Evolutionary conservation across 768 basidiomycete genomes (phyloP).

Genomic region (Tulasnella calospora): DNA sequence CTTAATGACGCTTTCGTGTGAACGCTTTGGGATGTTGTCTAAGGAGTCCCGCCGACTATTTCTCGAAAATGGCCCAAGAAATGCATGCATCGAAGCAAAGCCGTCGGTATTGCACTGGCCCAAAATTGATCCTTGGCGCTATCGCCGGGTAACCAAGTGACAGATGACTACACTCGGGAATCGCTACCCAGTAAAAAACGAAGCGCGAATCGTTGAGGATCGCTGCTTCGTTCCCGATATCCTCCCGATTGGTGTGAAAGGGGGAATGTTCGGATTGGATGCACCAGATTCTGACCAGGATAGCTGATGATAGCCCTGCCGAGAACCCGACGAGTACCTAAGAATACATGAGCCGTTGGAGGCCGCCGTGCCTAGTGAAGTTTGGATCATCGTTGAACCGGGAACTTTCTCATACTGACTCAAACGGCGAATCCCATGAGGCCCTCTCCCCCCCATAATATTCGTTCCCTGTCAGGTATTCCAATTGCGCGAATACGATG

Average conservation of each 20-base stretch:
- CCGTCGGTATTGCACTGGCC: neutral
- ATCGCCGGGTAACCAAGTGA: neutral
- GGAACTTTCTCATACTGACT: neutral
- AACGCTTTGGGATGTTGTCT: neutral
- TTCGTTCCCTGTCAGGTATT: no score
- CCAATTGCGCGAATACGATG: neutral
- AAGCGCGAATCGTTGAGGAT: neutral
- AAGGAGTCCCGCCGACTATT: neutral
- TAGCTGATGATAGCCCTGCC: neutral
- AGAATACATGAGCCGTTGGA: neutral
- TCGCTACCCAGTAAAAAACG: neutral
- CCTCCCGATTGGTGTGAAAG: neutral
- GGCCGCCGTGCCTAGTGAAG: neutral
- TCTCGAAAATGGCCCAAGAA: neutral
- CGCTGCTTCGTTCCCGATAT: neutral
- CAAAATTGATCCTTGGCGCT: neutral
- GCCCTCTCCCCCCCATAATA: no score
- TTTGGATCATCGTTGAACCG: neutral
- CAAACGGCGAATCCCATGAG: neutral
- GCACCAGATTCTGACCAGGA: neutral
- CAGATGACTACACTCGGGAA: neutral
- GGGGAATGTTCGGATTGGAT: neutral
- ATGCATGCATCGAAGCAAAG: neutral
- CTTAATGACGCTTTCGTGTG: neutral
- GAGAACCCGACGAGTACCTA: neutral